A percentile compares a stretch with the other conserved stretches of the same genome.
phyloP scores from a whole-genome alignment of 1,284 basidiomycete species.

The Neolentinus lepideus region DNA sequence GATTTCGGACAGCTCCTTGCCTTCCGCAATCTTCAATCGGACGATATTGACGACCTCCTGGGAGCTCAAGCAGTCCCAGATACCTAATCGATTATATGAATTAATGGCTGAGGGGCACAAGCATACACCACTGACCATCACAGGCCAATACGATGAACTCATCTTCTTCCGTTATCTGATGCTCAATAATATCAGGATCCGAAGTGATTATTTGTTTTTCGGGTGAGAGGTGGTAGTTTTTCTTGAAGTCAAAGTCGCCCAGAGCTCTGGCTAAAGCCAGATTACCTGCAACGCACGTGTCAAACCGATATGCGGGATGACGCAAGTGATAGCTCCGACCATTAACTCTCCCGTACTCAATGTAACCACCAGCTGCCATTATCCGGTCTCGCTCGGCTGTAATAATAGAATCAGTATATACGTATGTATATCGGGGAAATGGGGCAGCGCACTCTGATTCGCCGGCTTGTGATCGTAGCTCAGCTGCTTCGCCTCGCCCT shows the following conservation, averaged over 20 bases:
- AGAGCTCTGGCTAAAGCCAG: slow-evolving; percentile 93
- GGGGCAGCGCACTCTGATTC: slow-evolving; percentile 58
- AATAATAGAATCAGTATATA: slow-evolving; percentile 6
- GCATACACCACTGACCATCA: slow-evolving; percentile 56
- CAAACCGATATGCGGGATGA: slow-evolving; percentile 6
- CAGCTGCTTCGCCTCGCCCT: slow-evolving; percentile 82
- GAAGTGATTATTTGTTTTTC: slow-evolving; percentile 96
- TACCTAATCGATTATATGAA: slow-evolving; percentile 49
- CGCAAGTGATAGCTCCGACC: slow-evolving; percentile 40
- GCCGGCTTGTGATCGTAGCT: slow-evolving; percentile 97
- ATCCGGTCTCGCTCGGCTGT: slow-evolving; percentile 86
- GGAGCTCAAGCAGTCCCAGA: slow-evolving; percentile 96
- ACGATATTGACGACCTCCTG: slow-evolving; percentile 93
- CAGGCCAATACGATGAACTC: slow-evolving; percentile 96
- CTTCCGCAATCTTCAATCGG: slow-evolving; percentile 77
- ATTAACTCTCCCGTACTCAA: slow-evolving; percentile 97
- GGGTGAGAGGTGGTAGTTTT: slow-evolving; percentile 74
- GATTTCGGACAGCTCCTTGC: slow-evolving; percentile 76
- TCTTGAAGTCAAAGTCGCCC: slow-evolving; percentile 99
- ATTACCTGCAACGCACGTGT: slow-evolving; percentile 57
- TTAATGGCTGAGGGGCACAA: slow-evolving; percentile 2
- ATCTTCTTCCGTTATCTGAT: slow-evolving; percentile 82
- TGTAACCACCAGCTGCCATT: slow-evolving; percentile 90
- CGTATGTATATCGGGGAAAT: slow-evolving; percentile 1
- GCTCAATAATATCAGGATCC: slow-evolving; percentile 86